A percentile compares a stretch with the other conserved stretches of the same genome.
Conservation (phyloP, 2,329 filamentous ascomycete species). For the Calonectria pteridis region DNA sequence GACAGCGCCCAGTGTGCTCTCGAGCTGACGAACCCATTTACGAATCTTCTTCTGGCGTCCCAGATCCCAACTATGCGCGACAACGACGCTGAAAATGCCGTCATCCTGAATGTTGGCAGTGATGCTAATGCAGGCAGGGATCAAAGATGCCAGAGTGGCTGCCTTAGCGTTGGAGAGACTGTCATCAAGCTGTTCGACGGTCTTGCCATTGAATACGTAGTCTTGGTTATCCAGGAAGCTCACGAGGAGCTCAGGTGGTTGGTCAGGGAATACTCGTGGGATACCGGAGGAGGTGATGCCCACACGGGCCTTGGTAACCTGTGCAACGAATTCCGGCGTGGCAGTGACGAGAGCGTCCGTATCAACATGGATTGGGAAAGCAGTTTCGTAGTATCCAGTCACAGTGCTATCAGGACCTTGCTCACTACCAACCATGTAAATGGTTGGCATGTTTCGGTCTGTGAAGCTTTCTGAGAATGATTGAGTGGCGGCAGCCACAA, state of each 20-base stretch:
- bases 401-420: not conserved
- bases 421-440: not conserved
- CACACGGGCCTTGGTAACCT: not conserved
- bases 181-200: not conserved
- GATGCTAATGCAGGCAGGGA: not conserved
- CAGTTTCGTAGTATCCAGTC: not conserved
- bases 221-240: not conserved
- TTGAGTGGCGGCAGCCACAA: not conserved
- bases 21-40: slow-evolving; percentile 18
- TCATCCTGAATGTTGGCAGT: slow-evolving; percentile 6
- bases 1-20: slow-evolving; percentile 4
- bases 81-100: not conserved
- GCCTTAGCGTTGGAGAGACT: not conserved
- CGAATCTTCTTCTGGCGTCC: slow-evolving; percentile 22
- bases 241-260: not conserved
- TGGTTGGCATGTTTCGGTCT: not conserved
- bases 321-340: not conserved
- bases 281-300: not conserved
- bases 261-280: not conserved
- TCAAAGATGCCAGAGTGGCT: not conserved
- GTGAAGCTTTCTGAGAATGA: slow-evolving; percentile 1
- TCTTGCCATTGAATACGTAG: not conserved
- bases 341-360: not conserved
- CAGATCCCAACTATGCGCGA: slow-evolving; percentile 21
- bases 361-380: not conserved